Evolutionary conservation across 768 basidiomycete genomes (phyloP).

Genomic region (Xanthoconium stramineum): DNA sequence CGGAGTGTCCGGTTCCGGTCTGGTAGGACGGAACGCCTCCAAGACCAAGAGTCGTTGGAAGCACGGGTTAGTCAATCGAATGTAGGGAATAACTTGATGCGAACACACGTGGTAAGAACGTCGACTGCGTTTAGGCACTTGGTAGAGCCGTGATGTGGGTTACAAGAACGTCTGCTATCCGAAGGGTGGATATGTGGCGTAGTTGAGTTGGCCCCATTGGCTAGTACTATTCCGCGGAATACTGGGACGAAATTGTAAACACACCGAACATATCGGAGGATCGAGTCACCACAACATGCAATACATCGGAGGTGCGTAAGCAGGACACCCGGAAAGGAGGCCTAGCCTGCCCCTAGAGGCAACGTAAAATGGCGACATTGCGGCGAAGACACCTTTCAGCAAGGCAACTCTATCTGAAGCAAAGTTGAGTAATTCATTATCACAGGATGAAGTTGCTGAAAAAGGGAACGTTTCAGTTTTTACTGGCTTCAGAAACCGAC

Average conservation of each 20-base stretch:
- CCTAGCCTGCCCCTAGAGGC: constrained; percentile 1
- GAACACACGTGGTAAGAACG: constrained; percentile 9
- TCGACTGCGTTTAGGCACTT: neutral
- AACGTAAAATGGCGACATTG: constrained; percentile 14
- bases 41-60: neutral
- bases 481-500: neutral
- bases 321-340: constrained; percentile 7
- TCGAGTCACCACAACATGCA: constrained; percentile 11
- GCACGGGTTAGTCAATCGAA: neutral
- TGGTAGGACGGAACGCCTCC: neutral
- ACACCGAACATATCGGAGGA: constrained; percentile 3
- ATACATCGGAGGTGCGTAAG: constrained; percentile 13
- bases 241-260: neutral
- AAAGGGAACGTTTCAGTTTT: neutral
- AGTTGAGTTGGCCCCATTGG: constrained; percentile 3
- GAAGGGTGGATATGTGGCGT: constrained; percentile 4
- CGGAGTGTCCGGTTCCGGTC: constrained; percentile 3
- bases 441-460: constrained; percentile 11
- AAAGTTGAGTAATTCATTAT: constrained; percentile 9
- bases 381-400: constrained; percentile 2
- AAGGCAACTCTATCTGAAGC: neutral
- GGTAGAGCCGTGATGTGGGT: neutral
- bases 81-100: neutral
- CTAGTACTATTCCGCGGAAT: constrained; percentile 16
- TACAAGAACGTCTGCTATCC: neutral